A percentile compares a stretch with the other conserved stretches of the same genome.
Evolutionary conservation across 2,329 filamentous ascomycete species (phyloP).

Genomic region (Cylindrodendrum hubeiense): DNA sequence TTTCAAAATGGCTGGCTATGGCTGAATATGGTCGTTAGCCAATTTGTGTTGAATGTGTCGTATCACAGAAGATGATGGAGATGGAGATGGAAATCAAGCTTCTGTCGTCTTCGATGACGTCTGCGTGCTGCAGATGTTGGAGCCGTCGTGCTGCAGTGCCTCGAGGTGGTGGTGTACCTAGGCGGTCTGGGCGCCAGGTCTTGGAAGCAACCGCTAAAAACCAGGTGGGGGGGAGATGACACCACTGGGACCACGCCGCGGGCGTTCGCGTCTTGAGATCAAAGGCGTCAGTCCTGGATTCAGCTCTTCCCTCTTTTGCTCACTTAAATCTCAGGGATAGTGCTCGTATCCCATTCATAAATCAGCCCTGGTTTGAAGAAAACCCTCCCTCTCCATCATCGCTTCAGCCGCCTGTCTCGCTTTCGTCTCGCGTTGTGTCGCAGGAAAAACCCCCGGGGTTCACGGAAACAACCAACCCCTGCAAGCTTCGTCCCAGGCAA

Average conservation of each 20-base stretch:
- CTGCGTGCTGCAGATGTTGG: conserved; percentile 15
- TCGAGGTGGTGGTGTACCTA: not conserved
- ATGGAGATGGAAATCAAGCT: conserved; percentile 40
- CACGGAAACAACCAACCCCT: conserved; percentile 8
- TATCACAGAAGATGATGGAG: conserved; percentile 18
- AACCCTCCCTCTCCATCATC: conserved; percentile 9
- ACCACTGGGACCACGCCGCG: conserved; percentile 21
- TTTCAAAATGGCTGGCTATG: not conserved
- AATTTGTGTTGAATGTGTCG: conserved; percentile 26
- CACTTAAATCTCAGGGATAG: not conserved
- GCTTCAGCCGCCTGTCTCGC: conserved; percentile 32
- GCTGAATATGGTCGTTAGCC: conserved; percentile 1
- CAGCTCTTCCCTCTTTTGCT: not conserved
- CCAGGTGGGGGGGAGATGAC: conserved; percentile 25
- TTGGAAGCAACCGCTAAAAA: conserved; percentile 1
- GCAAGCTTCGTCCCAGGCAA: not conserved
- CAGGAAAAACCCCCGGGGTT: conserved; percentile 33
- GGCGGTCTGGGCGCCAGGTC: not conserved
- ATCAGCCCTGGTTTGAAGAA: not conserved
- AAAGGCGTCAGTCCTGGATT: conserved; percentile 12
- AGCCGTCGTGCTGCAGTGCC: not conserved
- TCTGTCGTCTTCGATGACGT: conserved; percentile 40
- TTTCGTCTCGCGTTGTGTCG: conserved; percentile 41
- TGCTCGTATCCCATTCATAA: not conserved
- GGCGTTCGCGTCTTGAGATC: conserved; percentile 5